phyloP scores from a whole-genome alignment of 495 filamentous ascomycete genomes.

The Penicillium odoratum region DNA sequence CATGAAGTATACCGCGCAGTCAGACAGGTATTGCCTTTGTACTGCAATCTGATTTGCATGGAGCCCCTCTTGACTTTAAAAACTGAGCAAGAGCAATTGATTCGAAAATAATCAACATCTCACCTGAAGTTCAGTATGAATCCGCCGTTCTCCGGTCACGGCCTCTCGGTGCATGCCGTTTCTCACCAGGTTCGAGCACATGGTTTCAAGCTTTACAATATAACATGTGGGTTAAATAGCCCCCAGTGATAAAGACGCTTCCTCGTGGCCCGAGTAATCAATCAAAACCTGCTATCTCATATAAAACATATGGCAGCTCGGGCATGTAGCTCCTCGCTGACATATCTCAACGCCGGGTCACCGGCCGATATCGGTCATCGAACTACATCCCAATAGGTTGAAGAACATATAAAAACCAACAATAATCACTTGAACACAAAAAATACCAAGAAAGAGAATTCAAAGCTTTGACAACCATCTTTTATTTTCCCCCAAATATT shows the following conservation, averaged over 20 bases:
- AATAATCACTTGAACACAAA: neutral
- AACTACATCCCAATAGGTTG: constrained; percentile 2
- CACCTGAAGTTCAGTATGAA: too few relatives aligned
- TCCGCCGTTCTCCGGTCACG: too few relatives aligned
- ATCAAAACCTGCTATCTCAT: neutral
- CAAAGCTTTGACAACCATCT: neutral
- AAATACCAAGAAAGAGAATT: neutral
- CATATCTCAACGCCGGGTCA: neutral
- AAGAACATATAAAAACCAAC: constrained; percentile 5
- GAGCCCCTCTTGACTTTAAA: too few relatives aligned
- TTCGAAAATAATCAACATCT: too few relatives aligned
- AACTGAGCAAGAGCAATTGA: too few relatives aligned
- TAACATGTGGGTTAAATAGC: too few relatives aligned
- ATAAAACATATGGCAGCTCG: neutral
- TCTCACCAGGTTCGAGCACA: too few relatives aligned
- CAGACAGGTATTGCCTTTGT: neutral
- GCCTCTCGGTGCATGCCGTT: too few relatives aligned
- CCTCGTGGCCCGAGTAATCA: neutral
- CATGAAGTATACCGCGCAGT: neutral
- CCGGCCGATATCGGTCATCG: constrained; percentile 7
- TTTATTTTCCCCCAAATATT: neutral
- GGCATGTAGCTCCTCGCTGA: neutral
- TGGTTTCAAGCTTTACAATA: too few relatives aligned
- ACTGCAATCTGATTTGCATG: neutral
- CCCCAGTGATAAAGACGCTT: too few relatives aligned